Conservation (phyloP, 1,139 yeast genomes). For the Suhomyces taliae region DNA sequence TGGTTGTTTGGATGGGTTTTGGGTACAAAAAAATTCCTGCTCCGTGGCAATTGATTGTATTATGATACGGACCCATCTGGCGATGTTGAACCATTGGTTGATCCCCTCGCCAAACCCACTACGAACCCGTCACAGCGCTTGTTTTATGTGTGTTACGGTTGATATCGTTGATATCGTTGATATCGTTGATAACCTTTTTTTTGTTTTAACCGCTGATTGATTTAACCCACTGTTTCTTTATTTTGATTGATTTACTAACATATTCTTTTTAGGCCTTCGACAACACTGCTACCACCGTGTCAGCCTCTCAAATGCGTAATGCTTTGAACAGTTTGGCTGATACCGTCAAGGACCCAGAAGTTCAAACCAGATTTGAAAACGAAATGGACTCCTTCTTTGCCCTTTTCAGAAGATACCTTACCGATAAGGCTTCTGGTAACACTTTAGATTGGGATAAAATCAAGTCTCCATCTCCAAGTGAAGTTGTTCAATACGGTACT, state of each 20-base stretch:
- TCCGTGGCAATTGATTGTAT: too few species aligned
- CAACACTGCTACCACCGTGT: slow-evolving; percentile 91
- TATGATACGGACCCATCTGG: too few species aligned
- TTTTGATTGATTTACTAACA: slow-evolving; percentile 6
- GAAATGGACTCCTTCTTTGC: slow-evolving; percentile 96
- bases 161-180: too few species aligned
- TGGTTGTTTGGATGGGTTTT: too few species aligned
- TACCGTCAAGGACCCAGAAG: slow-evolving; percentile 60
- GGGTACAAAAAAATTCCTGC: too few species aligned
- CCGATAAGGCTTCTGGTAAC: slow-evolving; percentile 85
- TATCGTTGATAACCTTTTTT: neutral
- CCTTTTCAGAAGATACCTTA: slow-evolving; percentile 85
- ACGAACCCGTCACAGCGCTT: neutral
- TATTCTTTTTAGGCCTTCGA: slow-evolving; percentile 68
- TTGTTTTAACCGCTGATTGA: neutral
- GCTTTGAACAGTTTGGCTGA: slow-evolving; percentile 89
- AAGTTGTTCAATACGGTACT: slow-evolving; percentile 75
- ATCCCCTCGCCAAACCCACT: neutral
- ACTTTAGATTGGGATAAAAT: slow-evolving; percentile 94
- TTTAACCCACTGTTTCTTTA: too few species aligned
- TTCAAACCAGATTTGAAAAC: slow-evolving; percentile 68
- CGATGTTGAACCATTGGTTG: too few species aligned
- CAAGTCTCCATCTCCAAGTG: slow-evolving; percentile 82
- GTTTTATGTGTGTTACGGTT: too few species aligned
- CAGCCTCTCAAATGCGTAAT: slow-evolving; percentile 97